Evolutionary conservation across 176 grass and related monocot species (phyloP).

Genomic region (Guadua angustifolia): DNA sequence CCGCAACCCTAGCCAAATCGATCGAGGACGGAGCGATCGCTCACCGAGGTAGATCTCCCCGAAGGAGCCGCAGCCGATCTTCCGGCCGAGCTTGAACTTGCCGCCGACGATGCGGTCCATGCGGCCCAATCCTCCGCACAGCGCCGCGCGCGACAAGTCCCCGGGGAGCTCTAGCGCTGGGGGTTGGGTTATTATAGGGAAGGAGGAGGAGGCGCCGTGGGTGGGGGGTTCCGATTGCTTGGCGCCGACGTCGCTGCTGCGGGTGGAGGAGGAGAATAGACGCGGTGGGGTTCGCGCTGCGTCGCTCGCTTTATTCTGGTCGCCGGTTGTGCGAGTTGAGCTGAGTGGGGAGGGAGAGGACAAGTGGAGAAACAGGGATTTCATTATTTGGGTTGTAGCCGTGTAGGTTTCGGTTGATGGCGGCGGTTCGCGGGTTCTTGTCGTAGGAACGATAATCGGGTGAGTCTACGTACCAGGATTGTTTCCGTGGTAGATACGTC

Average conservation of each 20-base stretch:
- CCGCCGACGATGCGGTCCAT: constrained; percentile 86
- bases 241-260: background rate
- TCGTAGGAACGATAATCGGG: too few species aligned
- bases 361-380: background rate
- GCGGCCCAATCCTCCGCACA: background rate
- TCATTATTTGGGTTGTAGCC: too few species aligned
- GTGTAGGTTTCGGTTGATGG: too few species aligned
- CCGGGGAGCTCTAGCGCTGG: background rate
- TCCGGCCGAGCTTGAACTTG: constrained; percentile 91
- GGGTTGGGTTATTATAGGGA: background rate
- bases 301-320: background rate
- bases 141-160: background rate
- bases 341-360: background rate
- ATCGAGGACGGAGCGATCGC: background rate
- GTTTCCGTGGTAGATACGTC: too few species aligned
- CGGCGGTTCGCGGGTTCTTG: too few species aligned
- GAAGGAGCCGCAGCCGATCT: constrained; percentile 95
- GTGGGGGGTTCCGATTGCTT: background rate
- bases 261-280: background rate
- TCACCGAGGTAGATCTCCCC: constrained; percentile 94
- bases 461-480: too few species aligned
- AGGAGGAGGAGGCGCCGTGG: background rate
- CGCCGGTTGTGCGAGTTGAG: background rate
- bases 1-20: background rate
- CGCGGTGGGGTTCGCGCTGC: background rate